Conservation (phyloP, 2,329 filamentous ascomycete species). For the Elsinoe perseae region DNA sequence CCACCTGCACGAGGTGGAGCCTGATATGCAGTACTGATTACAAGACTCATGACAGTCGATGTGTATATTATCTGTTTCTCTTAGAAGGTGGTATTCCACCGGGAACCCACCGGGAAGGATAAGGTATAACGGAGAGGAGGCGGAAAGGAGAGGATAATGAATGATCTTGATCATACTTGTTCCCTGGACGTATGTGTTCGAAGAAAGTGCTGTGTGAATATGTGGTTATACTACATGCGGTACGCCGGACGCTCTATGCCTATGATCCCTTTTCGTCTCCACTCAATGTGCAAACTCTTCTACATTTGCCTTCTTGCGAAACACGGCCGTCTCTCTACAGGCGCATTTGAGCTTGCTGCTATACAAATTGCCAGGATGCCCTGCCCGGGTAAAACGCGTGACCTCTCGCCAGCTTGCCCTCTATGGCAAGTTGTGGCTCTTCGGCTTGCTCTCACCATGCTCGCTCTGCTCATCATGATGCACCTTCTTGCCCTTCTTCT, state of each 20-base stretch:
- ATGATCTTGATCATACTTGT: not conserved
- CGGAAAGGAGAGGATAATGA: not conserved
- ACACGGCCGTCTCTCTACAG: no score
- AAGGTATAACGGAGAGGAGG: no score
- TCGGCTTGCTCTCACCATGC: not conserved
- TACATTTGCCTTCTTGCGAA: no score
- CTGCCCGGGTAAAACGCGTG: no score
- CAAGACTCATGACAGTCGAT: slow-evolving; percentile 8
- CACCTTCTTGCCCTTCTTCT: slow-evolving; percentile 59
- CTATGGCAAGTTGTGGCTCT: slow-evolving; percentile 13
- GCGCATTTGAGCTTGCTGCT: no score
- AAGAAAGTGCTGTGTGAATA: no score
- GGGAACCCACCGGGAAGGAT: no score
- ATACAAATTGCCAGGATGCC: no score
- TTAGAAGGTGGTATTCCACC: no score
- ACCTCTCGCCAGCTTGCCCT: not conserved
- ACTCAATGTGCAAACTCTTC: no score
- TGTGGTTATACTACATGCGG: not conserved
- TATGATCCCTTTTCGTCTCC: no score
- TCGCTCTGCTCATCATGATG: slow-evolving; percentile 2
- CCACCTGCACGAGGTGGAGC: not conserved
- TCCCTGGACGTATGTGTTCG: no score
- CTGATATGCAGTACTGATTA: not conserved
- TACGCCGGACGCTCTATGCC: not conserved
- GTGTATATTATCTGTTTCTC: slow-evolving; percentile 8